Percentiles rank a stretch among this genome's conserved stretches.
These are phyloP conservation scores for Mortierella sp. DNA, from an alignment of 371 early-diverging fungal genomes.

Conservation along the genomic window DNA sequence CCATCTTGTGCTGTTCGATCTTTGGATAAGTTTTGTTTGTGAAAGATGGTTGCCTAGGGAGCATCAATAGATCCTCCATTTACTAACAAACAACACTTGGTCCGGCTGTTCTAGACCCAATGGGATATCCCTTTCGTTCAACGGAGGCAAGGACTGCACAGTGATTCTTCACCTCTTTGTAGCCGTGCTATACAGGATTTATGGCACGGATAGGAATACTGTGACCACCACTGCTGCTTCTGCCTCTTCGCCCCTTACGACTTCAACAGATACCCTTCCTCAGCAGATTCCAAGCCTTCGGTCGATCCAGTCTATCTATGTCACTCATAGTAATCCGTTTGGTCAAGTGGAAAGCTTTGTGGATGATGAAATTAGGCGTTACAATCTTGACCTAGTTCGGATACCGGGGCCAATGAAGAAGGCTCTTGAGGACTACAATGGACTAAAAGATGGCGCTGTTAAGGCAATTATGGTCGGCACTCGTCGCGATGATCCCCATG, in stretches of 20 bases:
- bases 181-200: constrained; percentile 64
- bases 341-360: constrained; percentile 92
- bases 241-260: background rate
- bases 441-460: constrained; percentile 44
- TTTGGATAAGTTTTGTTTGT: constrained; percentile 3
- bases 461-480: constrained; percentile 93
- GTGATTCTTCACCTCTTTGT: constrained; percentile 86
- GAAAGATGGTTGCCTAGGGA: no score
- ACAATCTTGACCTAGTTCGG: constrained; percentile 72
- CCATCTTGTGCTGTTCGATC: constrained; percentile 9
- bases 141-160: constrained; percentile 98
- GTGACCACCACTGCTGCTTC: constrained; percentile 2
- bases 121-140: constrained; percentile 84
- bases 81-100: background rate
- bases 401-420: constrained; percentile 83
- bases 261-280: constrained; percentile 34
- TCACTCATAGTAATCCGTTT: constrained; percentile 82
- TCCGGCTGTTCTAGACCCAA: constrained; percentile 52
- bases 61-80: no score
- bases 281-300: constrained; percentile 19
- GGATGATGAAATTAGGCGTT: constrained; percentile 67
- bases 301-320: constrained; percentile 71
- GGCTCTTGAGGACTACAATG: constrained; percentile 77
- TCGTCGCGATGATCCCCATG: constrained; percentile 91
- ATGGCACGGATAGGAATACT: constrained; percentile 16